Evolutionary conservation across 2,329 filamentous ascomycete species (phyloP), one percentile per base, ranked within the genome.

Genomic region (Penicillium sp.): DNA sequence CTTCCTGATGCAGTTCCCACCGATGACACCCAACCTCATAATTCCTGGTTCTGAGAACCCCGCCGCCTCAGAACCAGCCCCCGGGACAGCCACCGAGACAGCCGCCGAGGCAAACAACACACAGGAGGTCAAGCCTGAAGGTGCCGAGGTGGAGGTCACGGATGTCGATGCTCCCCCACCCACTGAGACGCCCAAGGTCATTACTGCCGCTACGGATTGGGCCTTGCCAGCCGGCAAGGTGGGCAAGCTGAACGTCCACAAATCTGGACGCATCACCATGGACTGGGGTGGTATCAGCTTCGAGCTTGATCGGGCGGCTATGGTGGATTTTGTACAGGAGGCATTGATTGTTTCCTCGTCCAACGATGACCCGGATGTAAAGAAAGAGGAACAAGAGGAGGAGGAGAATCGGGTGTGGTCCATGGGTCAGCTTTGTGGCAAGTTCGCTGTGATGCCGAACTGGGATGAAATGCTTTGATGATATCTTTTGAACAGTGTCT

Each of bases 1-100:
- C 49, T 87, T 87, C 67, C 76, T 87, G 48, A 83, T 87, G 68
- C 85, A 87, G 68, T 81, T 87, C 63, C 85, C 85, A 11, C 84
- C 85, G 0, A 77, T 85, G 54, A 81, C 86, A 3, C 85, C 85
- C 5, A 81, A 82, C 54, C 77, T 87, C 21, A 62, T 75, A 31
- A 65, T 77, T 9, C 72, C 78, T 1, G 65, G 64, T 13, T 60
- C 61, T 2, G 28, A 34, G n/a, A n/a, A 34, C 6, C 10, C 54
- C 5, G 28, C 42, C 2, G 29, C 50, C 21, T 21, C 33, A 61
- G 48, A n/a, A 37, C 44, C 44, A 52, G 26, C 40, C 51, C 44
- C 37, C 48, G 21, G 46, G 13, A 28, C 13, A 29, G 33, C 51
- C 14, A n/a, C 34, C 60, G 50, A 16, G 36, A 37, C 45, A 54